Conservation (phyloP, 768 basidiomycete species). For the Sporobolomyces pararoseus region DNA sequence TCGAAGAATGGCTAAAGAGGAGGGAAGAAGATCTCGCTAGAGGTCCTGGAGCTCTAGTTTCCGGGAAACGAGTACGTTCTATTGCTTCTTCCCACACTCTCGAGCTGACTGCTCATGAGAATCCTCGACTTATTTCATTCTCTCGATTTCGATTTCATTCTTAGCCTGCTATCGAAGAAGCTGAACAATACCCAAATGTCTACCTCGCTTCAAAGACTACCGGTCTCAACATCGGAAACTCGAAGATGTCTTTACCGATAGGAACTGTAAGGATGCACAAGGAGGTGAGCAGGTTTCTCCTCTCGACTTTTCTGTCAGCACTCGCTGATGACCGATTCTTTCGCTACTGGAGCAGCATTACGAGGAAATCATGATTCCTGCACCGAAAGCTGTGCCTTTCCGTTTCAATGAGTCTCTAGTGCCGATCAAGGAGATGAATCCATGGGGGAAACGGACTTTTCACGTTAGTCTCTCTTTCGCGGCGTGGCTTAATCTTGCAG, state of each 20-base stretch:
- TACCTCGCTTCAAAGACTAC: slow-evolving; percentile 64
- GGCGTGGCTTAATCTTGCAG: not conserved
- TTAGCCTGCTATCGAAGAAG: slow-evolving; percentile 43
- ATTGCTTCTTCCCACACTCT: no score
- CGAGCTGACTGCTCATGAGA: no score
- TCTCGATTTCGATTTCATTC: not conserved
- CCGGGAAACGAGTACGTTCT: slow-evolving; percentile 21
- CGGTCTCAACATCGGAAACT: slow-evolving; percentile 68
- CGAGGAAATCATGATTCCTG: slow-evolving; percentile 86
- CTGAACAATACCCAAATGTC: slow-evolving; percentile 70
- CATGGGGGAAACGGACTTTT: slow-evolving; percentile 75
- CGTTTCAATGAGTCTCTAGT: slow-evolving; percentile 68
- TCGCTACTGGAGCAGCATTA: no score
- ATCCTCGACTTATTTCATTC: no score
- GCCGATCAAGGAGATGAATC: slow-evolving; percentile 67
- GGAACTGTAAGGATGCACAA: slow-evolving; percentile 67
- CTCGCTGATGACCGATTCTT: no score
- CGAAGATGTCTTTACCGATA: slow-evolving; percentile 72
- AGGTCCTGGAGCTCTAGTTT: slow-evolving; percentile 32
- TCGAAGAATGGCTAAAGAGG: slow-evolving; percentile 28
- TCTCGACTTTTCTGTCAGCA: no score
- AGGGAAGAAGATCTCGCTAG: slow-evolving; percentile 26
- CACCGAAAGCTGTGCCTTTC: slow-evolving; percentile 71
- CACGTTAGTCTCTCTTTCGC: slow-evolving; percentile 59
- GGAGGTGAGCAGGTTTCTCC: slow-evolving; percentile 57